These are phyloP conservation scores for Trichophyton benhamiae DNA, from an alignment of 2,329 filamentous ascomycete species.

Conservation along the genomic window DNA sequence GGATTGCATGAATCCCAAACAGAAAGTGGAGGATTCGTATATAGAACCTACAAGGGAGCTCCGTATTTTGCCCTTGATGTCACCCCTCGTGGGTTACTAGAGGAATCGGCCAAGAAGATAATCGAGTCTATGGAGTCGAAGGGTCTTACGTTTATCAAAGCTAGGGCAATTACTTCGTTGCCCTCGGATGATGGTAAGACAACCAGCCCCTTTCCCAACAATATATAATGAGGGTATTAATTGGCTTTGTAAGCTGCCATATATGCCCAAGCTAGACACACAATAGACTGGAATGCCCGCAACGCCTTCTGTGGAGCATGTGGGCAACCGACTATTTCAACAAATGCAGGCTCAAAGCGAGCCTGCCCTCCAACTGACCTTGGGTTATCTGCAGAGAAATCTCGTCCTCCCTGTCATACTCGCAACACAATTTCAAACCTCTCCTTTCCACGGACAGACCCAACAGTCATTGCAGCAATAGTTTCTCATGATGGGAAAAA, in stretches of 20 bases:
- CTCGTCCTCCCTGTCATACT: conserved; percentile 61
- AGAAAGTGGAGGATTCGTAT: conserved; percentile 26
- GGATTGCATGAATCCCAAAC: conserved; percentile 59
- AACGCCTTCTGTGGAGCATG: conserved; percentile 89
- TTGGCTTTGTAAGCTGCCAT: conserved; percentile 54
- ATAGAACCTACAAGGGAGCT: conserved; percentile 56
- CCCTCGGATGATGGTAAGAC: conserved; percentile 48
- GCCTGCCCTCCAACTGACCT: conserved; percentile 34
- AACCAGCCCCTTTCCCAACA: neutral
- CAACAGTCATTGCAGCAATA: conserved; percentile 89
- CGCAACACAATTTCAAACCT: conserved; percentile 80
- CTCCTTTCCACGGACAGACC: conserved; percentile 82
- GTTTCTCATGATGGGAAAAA: conserved; percentile 66
- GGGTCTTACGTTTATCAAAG: conserved; percentile 54
- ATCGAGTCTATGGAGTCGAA: conserved; percentile 47
- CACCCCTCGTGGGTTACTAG: conserved; percentile 55
- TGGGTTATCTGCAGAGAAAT: conserved; percentile 20
- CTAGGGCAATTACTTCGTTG: conserved; percentile 51
- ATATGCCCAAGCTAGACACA: conserved; percentile 74
- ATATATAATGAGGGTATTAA: too few relatives aligned
- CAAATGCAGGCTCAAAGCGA: conserved; percentile 35
- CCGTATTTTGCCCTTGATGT: conserved; percentile 88
- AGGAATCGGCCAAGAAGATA: conserved; percentile 48
- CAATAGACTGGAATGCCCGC: conserved; percentile 87
- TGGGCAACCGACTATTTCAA: conserved; percentile 59